Base-by-base conservation (phyloP, 257 asterid species). In the Fraxinus quadrangulata region DNA sequence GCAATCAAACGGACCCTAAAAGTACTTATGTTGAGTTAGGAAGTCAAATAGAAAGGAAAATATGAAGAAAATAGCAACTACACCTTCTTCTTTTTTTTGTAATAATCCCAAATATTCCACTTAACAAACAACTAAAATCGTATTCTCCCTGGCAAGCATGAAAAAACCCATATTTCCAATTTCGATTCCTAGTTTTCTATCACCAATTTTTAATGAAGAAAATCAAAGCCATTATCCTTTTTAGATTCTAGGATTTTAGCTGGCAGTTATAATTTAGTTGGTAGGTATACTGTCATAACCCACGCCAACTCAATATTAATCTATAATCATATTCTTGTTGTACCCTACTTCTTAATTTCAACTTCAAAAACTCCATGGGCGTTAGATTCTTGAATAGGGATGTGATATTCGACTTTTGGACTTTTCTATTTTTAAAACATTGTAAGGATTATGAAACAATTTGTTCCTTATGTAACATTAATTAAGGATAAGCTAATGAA, bases 261-360 rank as follows among this genome's bases (percentile, higher is more conserved):
- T 21, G 67, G 66, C 26, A 56, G 28, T n/a, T n/a, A 7, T 56
- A 56, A 2, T 56, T 7, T 56, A 56, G 13, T 70, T 36, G 24
- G 23, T 14, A 33, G 28, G 28, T 6, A 33, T 19, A 70, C 17
- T 33, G 79, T 66, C 82, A 45, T 77, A 75, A 51, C 68, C 70
- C 81, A 79, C 59, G 81, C 83, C 81, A 36, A 31, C 51, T 30
- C 26, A 54, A 54, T 75, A 37, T 73, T 83, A 65, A 75, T 63
- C 72, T 54, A 74, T 45, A 28, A 68, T 40, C 10, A 1, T 49
- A 6, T 63, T 47, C 40, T 36, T 36, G 40, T 4, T 14, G 12
- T 63, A 33, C 30, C 5, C 26, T 71, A 6, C 28, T 71, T 39
- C 23, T 51, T 19, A 51, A 51, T 17, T 14, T 51, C 21, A 19